Percentiles rank a stretch among this genome's conserved stretches.
These are phyloP conservation scores for Dipteronia sinensis DNA, from an alignment of 345 rosid species.

Conservation along the genomic window DNA sequence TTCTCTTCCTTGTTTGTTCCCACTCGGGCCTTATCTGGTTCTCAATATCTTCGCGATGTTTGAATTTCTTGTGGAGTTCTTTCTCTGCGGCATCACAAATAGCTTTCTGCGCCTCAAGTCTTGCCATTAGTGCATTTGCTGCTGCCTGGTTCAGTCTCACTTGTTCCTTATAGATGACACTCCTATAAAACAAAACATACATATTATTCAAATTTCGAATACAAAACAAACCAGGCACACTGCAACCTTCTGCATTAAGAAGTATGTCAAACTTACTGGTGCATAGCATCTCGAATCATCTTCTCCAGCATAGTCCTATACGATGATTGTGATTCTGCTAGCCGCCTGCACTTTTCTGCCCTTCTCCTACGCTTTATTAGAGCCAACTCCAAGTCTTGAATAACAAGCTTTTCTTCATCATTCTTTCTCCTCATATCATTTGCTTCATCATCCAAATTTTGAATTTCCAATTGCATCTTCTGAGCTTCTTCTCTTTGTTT, in stretches of 20 bases:
- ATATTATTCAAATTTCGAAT: neutral
- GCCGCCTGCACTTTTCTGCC: conserved; percentile 89
- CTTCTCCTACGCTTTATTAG: conserved; percentile 81
- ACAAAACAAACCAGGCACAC: neutral
- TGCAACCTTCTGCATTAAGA: neutral
- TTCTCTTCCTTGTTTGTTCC: conserved; percentile 87
- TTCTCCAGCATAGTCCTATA: conserved; percentile 81
- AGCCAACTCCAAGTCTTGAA: conserved; percentile 77
- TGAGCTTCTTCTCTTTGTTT: conserved; percentile 73
- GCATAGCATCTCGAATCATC: conserved; percentile 99
- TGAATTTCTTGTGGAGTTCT: conserved; percentile 85
- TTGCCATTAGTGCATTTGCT: conserved; percentile 74
- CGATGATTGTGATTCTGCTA: conserved; percentile 94
- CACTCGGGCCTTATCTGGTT: conserved; percentile 68
- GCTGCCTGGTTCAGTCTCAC: conserved; percentile 93
- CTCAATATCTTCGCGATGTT: conserved; percentile 78
- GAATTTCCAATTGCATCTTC: conserved; percentile 60
- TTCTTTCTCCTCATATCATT: conserved; percentile 57
- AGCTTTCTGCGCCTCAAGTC: conserved; percentile 91
- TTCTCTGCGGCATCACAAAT: conserved; percentile 85
- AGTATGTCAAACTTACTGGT: conserved; percentile 64
- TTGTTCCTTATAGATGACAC: conserved; percentile 90
- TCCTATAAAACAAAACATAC: conserved; percentile 51
- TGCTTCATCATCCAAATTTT: conserved; percentile 63
- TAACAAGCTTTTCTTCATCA: conserved; percentile 60